These are phyloP conservation scores for Postia placenta DNA, from an alignment of 768 basidiomycete genomes.

Conservation along the genomic window DNA sequence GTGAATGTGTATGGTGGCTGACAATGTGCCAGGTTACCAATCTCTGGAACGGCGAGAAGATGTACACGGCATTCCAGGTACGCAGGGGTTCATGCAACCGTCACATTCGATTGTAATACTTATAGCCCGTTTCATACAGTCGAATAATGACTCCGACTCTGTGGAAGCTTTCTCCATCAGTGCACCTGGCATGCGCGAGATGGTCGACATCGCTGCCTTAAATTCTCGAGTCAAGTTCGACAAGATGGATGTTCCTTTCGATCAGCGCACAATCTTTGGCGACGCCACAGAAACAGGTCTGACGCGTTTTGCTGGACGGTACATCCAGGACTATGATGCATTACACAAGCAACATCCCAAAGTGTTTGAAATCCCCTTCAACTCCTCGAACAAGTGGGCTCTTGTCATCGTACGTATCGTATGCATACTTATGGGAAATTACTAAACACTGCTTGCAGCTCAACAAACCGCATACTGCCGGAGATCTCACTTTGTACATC, in stretches of 20 bases:
- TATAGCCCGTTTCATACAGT: conserved; percentile 26
- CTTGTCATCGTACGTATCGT: conserved; percentile 48
- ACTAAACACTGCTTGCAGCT: conserved; percentile 29
- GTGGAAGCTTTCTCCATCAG: conserved; percentile 44
- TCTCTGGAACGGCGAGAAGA: conserved; percentile 55
- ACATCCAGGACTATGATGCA: conserved; percentile 47
- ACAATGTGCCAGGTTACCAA: conserved; percentile 43
- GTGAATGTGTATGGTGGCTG: neutral
- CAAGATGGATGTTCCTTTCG: conserved; percentile 54
- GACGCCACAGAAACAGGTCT: conserved; percentile 77
- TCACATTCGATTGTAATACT: neutral
- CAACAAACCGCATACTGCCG: conserved; percentile 46
- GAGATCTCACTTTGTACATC: conserved; percentile 48
- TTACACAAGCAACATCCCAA: conserved; percentile 46
- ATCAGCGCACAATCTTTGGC: conserved; percentile 55
- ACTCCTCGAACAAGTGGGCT: conserved; percentile 72
- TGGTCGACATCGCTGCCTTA: conserved; percentile 57
- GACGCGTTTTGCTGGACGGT: conserved; percentile 57
- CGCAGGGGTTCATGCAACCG: conserved; percentile 1
- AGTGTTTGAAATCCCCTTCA: conserved; percentile 72
- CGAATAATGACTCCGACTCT: conserved; percentile 59
- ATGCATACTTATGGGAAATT: neutral
- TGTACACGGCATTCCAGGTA: conserved; percentile 62
- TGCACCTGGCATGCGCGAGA: conserved; percentile 56
- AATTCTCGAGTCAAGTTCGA: conserved; percentile 71